A percentile compares a stretch with the other conserved stretches of the same genome.
Conservation (phyloP, 2,329 filamentous ascomycete genomes). For the Cladosporium velox region DNA sequence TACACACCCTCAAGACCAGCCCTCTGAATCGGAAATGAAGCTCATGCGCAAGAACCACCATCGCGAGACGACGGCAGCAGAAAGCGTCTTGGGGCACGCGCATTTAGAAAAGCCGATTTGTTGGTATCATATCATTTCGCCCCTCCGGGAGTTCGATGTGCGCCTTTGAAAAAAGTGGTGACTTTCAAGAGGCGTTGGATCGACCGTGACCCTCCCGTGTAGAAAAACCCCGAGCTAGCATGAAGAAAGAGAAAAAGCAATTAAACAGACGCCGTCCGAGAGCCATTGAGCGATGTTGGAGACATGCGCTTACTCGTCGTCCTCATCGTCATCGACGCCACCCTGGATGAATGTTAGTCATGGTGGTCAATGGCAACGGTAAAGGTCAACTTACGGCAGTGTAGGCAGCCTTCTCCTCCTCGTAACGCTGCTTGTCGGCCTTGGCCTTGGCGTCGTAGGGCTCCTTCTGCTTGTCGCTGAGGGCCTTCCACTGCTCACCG, state of each 20-base stretch:
- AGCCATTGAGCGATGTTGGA: neutral
- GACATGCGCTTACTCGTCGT: conserved; percentile 33
- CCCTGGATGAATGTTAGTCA: conserved; percentile 33
- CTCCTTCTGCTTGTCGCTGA: conserved; percentile 86
- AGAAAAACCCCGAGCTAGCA: conserved; percentile 16
- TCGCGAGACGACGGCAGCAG: neutral
- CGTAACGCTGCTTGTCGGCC: conserved; percentile 97
- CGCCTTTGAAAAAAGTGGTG: neutral
- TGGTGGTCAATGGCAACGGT: neutral
- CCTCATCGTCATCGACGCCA: conserved; percentile 40
- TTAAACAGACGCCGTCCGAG: conserved; percentile 8
- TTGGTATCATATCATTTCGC: conserved; percentile 16
- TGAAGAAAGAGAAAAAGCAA: conserved; percentile 17
- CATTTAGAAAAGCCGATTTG: conserved; percentile 14
- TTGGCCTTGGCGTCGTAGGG: conserved; percentile 98
- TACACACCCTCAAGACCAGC: conserved; percentile 11
- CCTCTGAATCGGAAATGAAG: conserved; percentile 2
- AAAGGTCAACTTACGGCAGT: conserved; percentile 62
- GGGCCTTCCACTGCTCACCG: conserved; percentile 97
- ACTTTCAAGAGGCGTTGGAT: neutral
- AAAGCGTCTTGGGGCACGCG: neutral
- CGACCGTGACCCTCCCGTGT: conserved; percentile 3
- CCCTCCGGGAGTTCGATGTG: conserved; percentile 5
- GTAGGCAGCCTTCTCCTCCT: conserved; percentile 95
- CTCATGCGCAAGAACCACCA: neutral